These are phyloP conservation scores for Clarireedia homoeocarpa DNA, from an alignment of 2,329 filamentous ascomycete genomes.

Conservation along the genomic window DNA sequence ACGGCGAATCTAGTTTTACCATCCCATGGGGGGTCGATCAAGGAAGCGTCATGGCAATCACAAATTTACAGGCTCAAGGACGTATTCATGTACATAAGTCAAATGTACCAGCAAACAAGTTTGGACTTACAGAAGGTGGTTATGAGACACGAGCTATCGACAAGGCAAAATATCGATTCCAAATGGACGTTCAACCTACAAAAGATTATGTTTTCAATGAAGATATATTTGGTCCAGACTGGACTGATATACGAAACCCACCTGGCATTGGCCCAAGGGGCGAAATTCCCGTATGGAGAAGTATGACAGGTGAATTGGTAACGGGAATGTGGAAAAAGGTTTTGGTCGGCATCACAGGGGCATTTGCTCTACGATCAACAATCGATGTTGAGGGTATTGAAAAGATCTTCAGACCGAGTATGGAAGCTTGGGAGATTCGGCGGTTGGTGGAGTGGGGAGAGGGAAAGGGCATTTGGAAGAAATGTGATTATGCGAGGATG, in stretches of 20 bases:
- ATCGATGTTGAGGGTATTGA: slow-evolving; percentile 45
- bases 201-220: slow-evolving; percentile 48
- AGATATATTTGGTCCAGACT: slow-evolving; percentile 28
- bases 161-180: slow-evolving; percentile 57
- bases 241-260: slow-evolving; percentile 33
- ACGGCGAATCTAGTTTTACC: slow-evolving; percentile 23
- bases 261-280: slow-evolving; percentile 36
- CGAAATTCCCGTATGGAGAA: slow-evolving; percentile 64
- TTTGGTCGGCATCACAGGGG: slow-evolving; percentile 53
- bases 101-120: slow-evolving; percentile 54
- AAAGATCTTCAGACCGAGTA: slow-evolving; percentile 45
- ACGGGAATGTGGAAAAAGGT: slow-evolving; percentile 56
- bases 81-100: slow-evolving; percentile 45
- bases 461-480: slow-evolving; percentile 32
- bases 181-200: slow-evolving; percentile 52
- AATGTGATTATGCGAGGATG: slow-evolving; percentile 17
- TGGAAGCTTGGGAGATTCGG: slow-evolving; percentile 57
- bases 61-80: slow-evolving; percentile 55
- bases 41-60: slow-evolving; percentile 57
- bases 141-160: slow-evolving; percentile 65
- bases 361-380: slow-evolving; percentile 54
- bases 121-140: slow-evolving; percentile 62
- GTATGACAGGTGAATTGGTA: slow-evolving; percentile 56
- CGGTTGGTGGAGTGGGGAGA: slow-evolving; percentile 52
- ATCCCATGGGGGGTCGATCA: slow-evolving; percentile 40